Evolutionary conservation across 2,329 filamentous ascomycete genomes (phyloP).

Genomic region (Xylariaceae sp.): DNA sequence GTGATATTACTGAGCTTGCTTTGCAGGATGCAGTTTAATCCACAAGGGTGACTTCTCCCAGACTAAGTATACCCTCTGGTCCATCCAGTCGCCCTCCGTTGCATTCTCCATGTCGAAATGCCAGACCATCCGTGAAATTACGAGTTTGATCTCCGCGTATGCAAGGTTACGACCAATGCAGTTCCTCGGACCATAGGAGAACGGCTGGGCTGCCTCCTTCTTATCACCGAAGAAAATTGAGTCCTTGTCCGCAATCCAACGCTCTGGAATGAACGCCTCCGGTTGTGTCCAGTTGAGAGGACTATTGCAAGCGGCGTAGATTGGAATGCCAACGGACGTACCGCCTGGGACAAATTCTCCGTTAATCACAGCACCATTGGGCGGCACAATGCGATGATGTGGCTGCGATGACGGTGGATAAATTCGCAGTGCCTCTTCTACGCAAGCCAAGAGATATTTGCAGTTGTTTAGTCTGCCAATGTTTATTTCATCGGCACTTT

Average conservation of each 20-base stretch:
- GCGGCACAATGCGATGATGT: slow-evolving; percentile 21
- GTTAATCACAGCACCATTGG: slow-evolving; percentile 20
- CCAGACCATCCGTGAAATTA: slow-evolving; percentile 44
- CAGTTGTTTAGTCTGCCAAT: slow-evolving; percentile 38
- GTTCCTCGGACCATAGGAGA: slow-evolving; percentile 42
- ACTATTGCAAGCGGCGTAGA: slow-evolving; percentile 23
- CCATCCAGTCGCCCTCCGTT: slow-evolving; percentile 21
- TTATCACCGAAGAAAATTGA: slow-evolving; percentile 37
- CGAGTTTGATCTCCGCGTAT: slow-evolving; percentile 47
- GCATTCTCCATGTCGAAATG: slow-evolving; percentile 43
- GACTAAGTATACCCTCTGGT: slow-evolving; percentile 24
- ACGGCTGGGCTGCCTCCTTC: slow-evolving; percentile 38
- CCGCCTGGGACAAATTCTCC: slow-evolving; percentile 25
- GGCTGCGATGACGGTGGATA: slow-evolving; percentile 40
- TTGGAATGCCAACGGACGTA: slow-evolving; percentile 19
- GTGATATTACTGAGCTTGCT: slow-evolving; percentile 4
- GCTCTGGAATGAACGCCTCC: slow-evolving; percentile 14
- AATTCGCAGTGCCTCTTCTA: slow-evolving; percentile 48
- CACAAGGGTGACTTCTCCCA: slow-evolving; percentile 26
- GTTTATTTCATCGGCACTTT: slow-evolving; percentile 42
- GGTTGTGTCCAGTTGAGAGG: slow-evolving; percentile 20
- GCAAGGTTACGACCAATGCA: slow-evolving; percentile 45
- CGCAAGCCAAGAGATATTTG: slow-evolving; percentile 44
- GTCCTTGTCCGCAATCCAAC: slow-evolving; percentile 29
- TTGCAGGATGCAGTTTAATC: slow-evolving; percentile 20